Evolutionary conservation across 1,284 basidiomycete genomes (phyloP).

Genomic region (Albatrellus sp.): DNA sequence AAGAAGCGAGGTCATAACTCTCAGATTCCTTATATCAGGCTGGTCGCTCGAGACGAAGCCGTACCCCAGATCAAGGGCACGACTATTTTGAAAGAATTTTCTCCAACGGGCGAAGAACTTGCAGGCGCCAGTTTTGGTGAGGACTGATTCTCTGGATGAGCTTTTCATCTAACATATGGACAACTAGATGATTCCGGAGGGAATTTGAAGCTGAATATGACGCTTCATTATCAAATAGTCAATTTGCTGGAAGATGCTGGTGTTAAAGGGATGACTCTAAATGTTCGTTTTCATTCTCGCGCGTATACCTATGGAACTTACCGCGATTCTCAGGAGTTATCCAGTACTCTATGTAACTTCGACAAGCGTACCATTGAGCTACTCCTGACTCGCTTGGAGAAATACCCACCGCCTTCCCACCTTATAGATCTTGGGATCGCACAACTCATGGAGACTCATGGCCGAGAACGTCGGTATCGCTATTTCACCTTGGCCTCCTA

Average conservation of each 20-base stretch:
- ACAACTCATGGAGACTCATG: conserved; percentile 60
- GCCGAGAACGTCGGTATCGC: conserved; percentile 69
- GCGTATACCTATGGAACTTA: neutral
- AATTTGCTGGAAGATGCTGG: conserved; percentile 57
- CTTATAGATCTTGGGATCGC: conserved; percentile 57
- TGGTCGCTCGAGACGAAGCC: conserved; percentile 29
- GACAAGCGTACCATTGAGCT: conserved; percentile 71
- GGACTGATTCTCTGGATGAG: neutral
- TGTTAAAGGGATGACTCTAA: conserved; percentile 54
- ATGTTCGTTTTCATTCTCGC: conserved; percentile 26
- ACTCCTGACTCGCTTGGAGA: conserved; percentile 56
- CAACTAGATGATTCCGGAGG: conserved; percentile 11
- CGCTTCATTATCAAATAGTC: conserved; percentile 66
- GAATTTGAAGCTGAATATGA: conserved; percentile 43
- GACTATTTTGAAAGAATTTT: conserved; percentile 1
- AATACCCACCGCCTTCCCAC: conserved; percentile 49
- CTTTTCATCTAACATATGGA: neutral
- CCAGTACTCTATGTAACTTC: conserved; percentile 48
- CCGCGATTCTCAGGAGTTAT: conserved; percentile 44
- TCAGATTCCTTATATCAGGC: conserved; percentile 48
- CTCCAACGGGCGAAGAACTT: neutral
- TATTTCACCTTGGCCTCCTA: conserved; percentile 64
- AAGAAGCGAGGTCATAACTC: conserved; percentile 28
- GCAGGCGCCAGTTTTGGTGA: neutral
- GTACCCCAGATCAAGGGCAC: neutral